Conservation (phyloP, 2,329 filamentous ascomycete species). For the Diaporthe vaccinii region DNA sequence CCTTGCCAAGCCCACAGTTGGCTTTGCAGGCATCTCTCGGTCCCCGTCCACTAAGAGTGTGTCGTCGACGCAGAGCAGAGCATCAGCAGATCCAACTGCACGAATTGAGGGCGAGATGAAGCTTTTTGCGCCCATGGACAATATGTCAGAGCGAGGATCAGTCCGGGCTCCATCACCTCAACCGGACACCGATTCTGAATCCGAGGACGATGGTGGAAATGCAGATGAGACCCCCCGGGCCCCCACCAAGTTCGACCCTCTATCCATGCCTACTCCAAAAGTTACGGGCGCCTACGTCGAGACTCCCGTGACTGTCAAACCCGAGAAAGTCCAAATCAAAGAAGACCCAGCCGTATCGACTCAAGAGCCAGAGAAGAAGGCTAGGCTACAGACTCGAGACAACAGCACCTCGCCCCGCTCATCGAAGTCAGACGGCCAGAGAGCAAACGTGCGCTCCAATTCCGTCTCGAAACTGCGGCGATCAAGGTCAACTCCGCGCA, state of each 20-base stretch:
- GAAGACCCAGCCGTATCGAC: conserved; percentile 25
- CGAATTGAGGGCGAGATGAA: conserved; percentile 69
- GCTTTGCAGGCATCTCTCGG: conserved; percentile 55
- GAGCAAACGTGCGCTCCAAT: conserved; percentile 44
- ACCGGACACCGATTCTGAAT: conserved; percentile 49
- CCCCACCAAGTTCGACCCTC: conserved; percentile 58
- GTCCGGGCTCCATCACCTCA: conserved; percentile 63
- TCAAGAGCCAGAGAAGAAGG: conserved; percentile 26
- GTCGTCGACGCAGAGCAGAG: conserved; percentile 35
- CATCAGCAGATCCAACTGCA: conserved; percentile 63
- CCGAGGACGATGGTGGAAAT: conserved; percentile 46
- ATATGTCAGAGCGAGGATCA: conserved; percentile 69
- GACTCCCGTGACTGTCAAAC: conserved; percentile 64
- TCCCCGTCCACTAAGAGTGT: conserved; percentile 38
- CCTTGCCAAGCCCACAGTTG: conserved; percentile 57
- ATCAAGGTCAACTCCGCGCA: conserved; percentile 57
- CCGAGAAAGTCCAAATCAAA: conserved; percentile 49
- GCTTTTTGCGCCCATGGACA: conserved; percentile 68
- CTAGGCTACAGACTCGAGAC: conserved; percentile 14
- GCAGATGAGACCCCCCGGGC: conserved; percentile 63
- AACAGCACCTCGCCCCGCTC: conserved; percentile 32
- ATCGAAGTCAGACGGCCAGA: conserved; percentile 41
- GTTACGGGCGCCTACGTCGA: conserved; percentile 70
- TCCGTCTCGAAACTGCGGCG: conserved; percentile 50
- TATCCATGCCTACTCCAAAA: conserved; percentile 66